phyloP scores from a whole-genome alignment of 1,139 yeast genomes.

The Yamadazyma kanchanaburiensis region DNA sequence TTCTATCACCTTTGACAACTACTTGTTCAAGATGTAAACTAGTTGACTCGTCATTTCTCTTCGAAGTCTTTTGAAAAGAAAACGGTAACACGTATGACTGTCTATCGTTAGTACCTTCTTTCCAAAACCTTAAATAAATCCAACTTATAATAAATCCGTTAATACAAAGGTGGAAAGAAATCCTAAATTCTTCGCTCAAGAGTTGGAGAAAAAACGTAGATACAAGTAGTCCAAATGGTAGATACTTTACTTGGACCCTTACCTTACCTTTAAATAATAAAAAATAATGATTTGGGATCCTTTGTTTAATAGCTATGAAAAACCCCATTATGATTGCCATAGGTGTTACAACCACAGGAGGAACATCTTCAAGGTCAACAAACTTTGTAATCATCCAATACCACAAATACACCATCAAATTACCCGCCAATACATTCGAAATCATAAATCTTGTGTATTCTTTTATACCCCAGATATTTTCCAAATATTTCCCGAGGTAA shows the following conservation, averaged over 20 bases:
- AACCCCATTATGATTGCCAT: slow-evolving; percentile 40
- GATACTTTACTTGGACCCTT: slow-evolving; percentile 34
- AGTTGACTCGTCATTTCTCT: slow-evolving; percentile 3
- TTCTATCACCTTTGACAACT: slow-evolving; percentile 33
- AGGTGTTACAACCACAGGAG: slow-evolving; percentile 36
- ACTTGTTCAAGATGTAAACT: slow-evolving; percentile 23
- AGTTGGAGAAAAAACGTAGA: slow-evolving; percentile 17
- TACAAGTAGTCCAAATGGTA: slow-evolving; percentile 31
- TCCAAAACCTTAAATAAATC: slow-evolving; percentile 38
- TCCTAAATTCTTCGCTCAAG: slow-evolving; percentile 27
- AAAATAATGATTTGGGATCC: slow-evolving; percentile 42
- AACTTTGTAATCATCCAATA: slow-evolving; percentile 27
- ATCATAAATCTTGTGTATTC: slow-evolving; percentile 29
- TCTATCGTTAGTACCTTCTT: slow-evolving; percentile 41
- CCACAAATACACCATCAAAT: slow-evolving; percentile 29
- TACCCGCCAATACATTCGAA: slow-evolving; percentile 26
- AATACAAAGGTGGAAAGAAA: slow-evolving; percentile 22
- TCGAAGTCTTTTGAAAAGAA: slow-evolving; percentile 15
- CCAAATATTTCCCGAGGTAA: slow-evolving; percentile 37
- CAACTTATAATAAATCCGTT: slow-evolving; percentile 37
- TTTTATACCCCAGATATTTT: slow-evolving; percentile 35
- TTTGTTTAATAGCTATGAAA: slow-evolving; percentile 42
- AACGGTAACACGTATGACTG: slow-evolving; percentile 41
- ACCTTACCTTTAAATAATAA: slow-evolving; percentile 37
- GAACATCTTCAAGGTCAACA: slow-evolving; percentile 26